phyloP scores from a whole-genome alignment of 1,284 basidiomycete genomes.

The Ceratobasidium sp. region DNA sequence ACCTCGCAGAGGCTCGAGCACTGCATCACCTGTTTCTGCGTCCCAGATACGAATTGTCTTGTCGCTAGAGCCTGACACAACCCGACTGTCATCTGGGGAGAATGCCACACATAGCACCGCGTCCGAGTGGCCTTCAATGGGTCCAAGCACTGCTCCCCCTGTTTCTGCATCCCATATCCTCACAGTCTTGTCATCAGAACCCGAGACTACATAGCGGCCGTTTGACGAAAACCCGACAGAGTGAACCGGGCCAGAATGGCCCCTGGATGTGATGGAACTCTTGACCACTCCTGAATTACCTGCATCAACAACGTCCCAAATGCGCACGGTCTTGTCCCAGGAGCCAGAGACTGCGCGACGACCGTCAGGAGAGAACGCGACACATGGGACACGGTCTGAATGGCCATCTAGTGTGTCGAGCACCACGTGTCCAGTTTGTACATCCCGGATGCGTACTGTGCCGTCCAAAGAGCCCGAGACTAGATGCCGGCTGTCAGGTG shows the following conservation, averaged over 20 bases:
- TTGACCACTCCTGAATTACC: not conserved
- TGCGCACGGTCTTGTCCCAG: constrained; percentile 23
- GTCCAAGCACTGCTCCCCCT: not conserved
- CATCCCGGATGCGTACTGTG: constrained; percentile 43
- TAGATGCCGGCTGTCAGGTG: constrained; percentile 50
- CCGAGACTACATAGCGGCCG: constrained; percentile 19
- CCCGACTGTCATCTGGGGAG: constrained; percentile 26
- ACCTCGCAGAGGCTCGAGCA: not conserved
- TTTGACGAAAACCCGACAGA: constrained; percentile 42
- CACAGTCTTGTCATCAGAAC: constrained; percentile 29
- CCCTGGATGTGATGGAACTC: too few relatives aligned
- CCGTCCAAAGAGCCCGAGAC: constrained; percentile 40
- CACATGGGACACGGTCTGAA: constrained; percentile 52
- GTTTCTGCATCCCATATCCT: constrained; percentile 26
- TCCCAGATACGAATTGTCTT: constrained; percentile 30
- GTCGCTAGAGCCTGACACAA: constrained; percentile 26
- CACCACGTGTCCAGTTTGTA: not conserved
- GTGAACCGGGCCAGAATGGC: not conserved
- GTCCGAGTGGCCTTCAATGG: constrained; percentile 27
- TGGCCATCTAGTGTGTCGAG: constrained; percentile 54
- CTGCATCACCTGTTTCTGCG: constrained; percentile 4
- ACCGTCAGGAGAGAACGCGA: constrained; percentile 45
- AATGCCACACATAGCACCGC: not conserved
- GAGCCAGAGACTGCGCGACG: constrained; percentile 36
- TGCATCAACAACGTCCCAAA: constrained; percentile 43